These are phyloP conservation scores for Pestalotiopsis fici DNA, from an alignment of 2,329 filamentous ascomycete species.

Conservation along the genomic window DNA sequence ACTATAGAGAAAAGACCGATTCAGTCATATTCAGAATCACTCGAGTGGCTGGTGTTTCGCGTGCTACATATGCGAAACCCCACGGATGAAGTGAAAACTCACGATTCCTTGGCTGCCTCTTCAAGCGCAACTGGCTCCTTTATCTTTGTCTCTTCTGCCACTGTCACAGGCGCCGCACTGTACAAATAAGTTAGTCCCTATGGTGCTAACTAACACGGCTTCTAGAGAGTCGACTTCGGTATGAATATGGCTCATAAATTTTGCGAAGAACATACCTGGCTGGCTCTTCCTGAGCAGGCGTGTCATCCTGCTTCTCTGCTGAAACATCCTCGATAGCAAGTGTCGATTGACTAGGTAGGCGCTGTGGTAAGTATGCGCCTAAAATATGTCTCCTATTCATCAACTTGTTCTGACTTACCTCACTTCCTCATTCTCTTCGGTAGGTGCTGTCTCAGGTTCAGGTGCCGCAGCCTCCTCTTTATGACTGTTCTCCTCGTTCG, in stretches of 20 bases:
- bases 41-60: too few species aligned
- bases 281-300: neutral
- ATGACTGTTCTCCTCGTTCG: neutral
- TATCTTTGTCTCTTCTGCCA: neutral
- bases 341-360: neutral
- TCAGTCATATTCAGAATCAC: too few species aligned
- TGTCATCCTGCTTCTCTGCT: neutral
- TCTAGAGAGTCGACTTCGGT: too few species aligned
- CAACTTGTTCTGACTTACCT: neutral
- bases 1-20: too few species aligned
- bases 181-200: neutral
- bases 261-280: neutral
- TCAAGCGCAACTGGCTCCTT: too few species aligned
- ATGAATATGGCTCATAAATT: too few species aligned
- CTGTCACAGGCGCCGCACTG: neutral
- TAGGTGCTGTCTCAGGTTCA: neutral
- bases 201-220: too few species aligned
- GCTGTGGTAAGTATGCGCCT: neutral
- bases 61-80: too few species aligned
- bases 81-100: too few species aligned
- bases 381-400: neutral
- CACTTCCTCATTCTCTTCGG: neutral
- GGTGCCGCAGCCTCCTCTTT: neutral
- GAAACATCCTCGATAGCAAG: neutral
- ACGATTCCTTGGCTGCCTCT: too few species aligned